Base-by-base conservation (phyloP, 768 basidiomycete genomes). In the Mycena olivaceomarginata region DNA sequence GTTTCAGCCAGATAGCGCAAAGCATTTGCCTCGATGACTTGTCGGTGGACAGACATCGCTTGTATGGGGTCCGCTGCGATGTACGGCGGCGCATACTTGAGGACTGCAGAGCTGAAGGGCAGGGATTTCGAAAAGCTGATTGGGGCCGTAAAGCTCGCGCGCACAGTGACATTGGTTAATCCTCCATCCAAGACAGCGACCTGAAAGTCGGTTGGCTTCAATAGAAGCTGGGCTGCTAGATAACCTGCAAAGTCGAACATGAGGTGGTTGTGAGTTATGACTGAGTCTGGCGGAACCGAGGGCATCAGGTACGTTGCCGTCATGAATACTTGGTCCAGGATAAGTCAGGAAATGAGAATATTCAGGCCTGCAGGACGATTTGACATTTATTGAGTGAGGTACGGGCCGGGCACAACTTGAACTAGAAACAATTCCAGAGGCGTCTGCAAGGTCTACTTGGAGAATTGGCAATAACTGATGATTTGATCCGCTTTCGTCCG, bases 71-170 rank as follows among this genome's bases (percentile, higher is more conserved):
- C 78, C 6, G 79, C 60, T 4, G 81, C 80, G 37, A 82, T 56
- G 66, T 78, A 77, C 8, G 83, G 83, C 9, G 82, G 82, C 22
- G 83, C 82, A 41, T 82, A 70, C 67, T 83, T 82, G 43, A 84
- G 80, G 20, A 82, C 70, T 13, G 72, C 80, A 25, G 65, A 75
- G 37, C 31, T 53, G 41, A 77, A 45, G 22, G 59, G 63, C 11
- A 67, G 65, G 16, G 79, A 74, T 18, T 63, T 12, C 43, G 39
- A 45, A 8, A 67, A 31, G 25, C n/a, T 59, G 20, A 77, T 63
- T 16, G 81, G 76, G 20, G 67, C 53, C 18, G 72, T 41, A 67
- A 82, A 82, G 18, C 74, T 77, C 9, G 75, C 82, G 9, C 82
- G 74, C 25, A 78, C 75, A 16, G 82, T 83, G 22, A 75, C 40